These are phyloP conservation scores for Strombidium stylifer DNA, from an alignment of 73 alveolate genomes.

Conservation along the genomic window DNA sequence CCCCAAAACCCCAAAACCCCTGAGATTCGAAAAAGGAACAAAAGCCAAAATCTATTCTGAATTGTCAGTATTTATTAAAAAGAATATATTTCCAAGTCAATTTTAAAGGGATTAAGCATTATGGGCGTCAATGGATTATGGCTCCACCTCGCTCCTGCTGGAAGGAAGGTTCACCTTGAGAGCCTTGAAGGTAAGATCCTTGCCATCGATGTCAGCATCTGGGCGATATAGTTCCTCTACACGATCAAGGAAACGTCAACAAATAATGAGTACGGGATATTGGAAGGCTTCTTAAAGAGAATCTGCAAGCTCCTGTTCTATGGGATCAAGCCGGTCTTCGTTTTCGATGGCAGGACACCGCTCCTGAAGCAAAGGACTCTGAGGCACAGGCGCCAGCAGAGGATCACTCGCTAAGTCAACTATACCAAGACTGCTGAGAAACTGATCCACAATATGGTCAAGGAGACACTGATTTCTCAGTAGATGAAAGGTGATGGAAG, in stretches of 20 bases:
- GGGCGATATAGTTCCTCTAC: conserved; percentile 71
- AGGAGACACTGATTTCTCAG: conserved; percentile 42
- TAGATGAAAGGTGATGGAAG: too few relatives aligned
- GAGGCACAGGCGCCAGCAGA: conserved; percentile 38
- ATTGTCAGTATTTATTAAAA: background rate
- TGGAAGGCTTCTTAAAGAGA: conserved; percentile 76
- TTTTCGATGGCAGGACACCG: conserved; percentile 84
- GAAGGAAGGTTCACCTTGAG: conserved; percentile 62
- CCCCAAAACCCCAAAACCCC: too few relatives aligned
- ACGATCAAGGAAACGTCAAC: conserved; percentile 2
- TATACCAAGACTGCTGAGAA: conserved; percentile 68
- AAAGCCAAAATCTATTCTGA: too few relatives aligned
- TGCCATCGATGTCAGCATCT: conserved; percentile 80
- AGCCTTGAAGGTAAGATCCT: conserved; percentile 67
- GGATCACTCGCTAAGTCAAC: conserved; percentile 38
- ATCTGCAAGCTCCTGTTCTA: conserved; percentile 62
- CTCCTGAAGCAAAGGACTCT: conserved; percentile 61
- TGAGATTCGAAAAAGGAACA: too few relatives aligned
- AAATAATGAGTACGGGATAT: conserved; percentile 19
- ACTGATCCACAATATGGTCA: conserved; percentile 34
- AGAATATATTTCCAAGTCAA: background rate
- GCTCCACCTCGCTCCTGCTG: conserved; percentile 73
- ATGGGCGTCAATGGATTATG: conserved; percentile 86
- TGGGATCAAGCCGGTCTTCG: conserved; percentile 85
- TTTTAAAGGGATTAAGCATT: too few relatives aligned